Conservation (phyloP, 1,284 basidiomycete species). For the Leccinum variabile region DNA sequence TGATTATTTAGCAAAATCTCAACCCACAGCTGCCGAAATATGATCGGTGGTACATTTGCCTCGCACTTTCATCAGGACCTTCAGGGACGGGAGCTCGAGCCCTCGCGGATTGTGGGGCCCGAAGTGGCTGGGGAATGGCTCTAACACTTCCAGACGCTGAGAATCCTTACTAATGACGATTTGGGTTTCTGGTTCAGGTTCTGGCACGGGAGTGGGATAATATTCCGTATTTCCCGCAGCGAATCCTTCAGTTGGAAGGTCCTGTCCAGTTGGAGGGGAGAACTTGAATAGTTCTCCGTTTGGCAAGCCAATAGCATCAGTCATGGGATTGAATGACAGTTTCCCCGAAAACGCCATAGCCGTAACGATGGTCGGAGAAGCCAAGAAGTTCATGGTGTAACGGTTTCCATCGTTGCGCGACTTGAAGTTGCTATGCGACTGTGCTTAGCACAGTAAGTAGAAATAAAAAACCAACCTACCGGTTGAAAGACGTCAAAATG, state of each 20-base stretch:
- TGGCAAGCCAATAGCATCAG: constrained; percentile 75
- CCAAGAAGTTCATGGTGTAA: constrained; percentile 97
- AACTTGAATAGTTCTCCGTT: constrained; percentile 86
- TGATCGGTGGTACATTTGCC: constrained; percentile 99
- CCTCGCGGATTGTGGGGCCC: constrained; percentile 49
- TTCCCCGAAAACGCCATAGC: constrained; percentile 97
- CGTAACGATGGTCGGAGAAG: constrained; percentile 95
- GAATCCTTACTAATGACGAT: constrained; percentile 82
- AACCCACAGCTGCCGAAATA: constrained; percentile 84
- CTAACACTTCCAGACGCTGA: constrained; percentile 83
- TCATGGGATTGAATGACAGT: constrained; percentile 92
- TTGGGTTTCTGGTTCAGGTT: constrained; percentile 75
- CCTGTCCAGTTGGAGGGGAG: constrained; percentile 78
- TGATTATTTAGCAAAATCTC: neutral
- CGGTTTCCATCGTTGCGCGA: constrained; percentile 97
- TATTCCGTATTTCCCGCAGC: constrained; percentile 77
- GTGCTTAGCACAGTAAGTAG: constrained; percentile 1
- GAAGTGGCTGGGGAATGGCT: constrained; percentile 87
- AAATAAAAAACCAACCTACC: constrained; percentile 39
- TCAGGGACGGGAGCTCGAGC: constrained; percentile 79
- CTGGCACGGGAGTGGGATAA: constrained; percentile 78
- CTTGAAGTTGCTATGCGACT: constrained; percentile 76
- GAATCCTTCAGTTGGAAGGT: constrained; percentile 86
- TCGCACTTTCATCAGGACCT: constrained; percentile 86
- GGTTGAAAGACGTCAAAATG: constrained; percentile 97